These are phyloP conservation scores for Triticum urartu DNA, from an alignment of 176 grass and related monocot species.

Conservation along the genomic window DNA sequence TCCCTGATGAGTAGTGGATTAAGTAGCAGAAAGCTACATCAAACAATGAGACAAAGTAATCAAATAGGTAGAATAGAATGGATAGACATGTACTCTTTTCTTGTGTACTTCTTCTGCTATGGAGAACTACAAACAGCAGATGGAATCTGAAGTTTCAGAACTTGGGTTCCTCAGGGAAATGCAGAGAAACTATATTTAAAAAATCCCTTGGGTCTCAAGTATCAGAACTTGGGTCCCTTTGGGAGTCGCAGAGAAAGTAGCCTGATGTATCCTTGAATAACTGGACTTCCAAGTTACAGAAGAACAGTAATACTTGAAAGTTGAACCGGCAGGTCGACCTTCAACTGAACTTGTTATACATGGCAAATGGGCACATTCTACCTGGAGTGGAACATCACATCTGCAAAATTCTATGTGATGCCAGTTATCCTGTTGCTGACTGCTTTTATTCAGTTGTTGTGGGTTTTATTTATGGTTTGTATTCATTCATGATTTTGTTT, in stretches of 20 bases:
- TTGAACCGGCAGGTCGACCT: too few species aligned
- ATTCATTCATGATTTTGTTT: background rate
- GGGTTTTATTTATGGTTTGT: background rate
- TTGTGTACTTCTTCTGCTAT: background rate
- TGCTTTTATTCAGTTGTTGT: background rate
- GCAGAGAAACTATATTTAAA: background rate
- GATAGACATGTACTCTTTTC: background rate
- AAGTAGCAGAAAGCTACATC: background rate
- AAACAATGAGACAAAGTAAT: background rate
- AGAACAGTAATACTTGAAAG: too few species aligned
- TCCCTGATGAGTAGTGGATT: background rate
- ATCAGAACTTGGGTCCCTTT: background rate
- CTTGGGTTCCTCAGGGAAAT: background rate
- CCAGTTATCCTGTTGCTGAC: background rate
- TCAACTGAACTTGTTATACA: background rate
- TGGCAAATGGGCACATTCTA: too few species aligned
- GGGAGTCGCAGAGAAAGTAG: too few species aligned
- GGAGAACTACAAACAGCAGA: background rate
- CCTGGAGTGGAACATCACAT: background rate
- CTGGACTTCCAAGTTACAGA: background rate
- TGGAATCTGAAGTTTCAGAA: background rate
- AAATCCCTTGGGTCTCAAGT: background rate
- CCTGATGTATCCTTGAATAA: background rate
- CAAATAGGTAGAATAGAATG: background rate
- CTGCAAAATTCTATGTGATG: background rate